A percentile compares a stretch with the other conserved stretches of the same genome.
Evolutionary conservation across 208 protist genomes (phyloP).

Genomic region (Strigomonas galati): DNA sequence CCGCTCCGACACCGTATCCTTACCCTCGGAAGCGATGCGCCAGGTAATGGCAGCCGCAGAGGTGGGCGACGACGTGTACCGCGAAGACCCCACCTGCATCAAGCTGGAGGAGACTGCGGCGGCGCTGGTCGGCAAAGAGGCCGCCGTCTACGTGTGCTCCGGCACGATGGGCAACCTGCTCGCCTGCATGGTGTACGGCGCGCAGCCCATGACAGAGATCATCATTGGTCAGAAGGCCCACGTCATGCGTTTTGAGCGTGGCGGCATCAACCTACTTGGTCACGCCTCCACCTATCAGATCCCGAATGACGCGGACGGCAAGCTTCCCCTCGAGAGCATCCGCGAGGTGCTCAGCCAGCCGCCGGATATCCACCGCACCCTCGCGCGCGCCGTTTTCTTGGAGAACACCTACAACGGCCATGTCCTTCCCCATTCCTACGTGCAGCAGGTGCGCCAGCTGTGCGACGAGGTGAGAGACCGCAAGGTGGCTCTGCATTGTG

Average conservation of each 20-base stretch:
- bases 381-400: constrained; percentile 5
- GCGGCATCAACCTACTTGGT: constrained; percentile 4
- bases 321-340: constrained; percentile 4
- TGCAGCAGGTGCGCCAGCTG: constrained; percentile 2
- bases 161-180: constrained; percentile 15
- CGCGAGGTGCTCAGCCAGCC: not conserved
- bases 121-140: constrained; percentile 8
- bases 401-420: constrained; percentile 14
- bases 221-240: constrained; percentile 11
- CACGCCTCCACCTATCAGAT: constrained; percentile 13
- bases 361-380: not conserved
- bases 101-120: constrained; percentile 5
- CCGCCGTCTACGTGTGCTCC: constrained; percentile 6
- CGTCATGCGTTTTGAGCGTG: constrained; percentile 12
- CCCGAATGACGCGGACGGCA: constrained; percentile 13
- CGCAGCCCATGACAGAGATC: constrained; percentile 12
- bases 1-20: constrained; percentile 10
- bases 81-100: constrained; percentile 9
- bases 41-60: constrained; percentile 6
- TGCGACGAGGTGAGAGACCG: not conserved
- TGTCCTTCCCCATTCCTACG: constrained; percentile 3
- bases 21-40: constrained; percentile 8
- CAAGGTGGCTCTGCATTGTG: constrained; percentile 11
- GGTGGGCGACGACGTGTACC: constrained; percentile 11
- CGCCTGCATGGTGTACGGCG: constrained; percentile 7